Conservation (phyloP, 805 yeast genomes). For the Wilhelminamyces savonicus region DNA sequence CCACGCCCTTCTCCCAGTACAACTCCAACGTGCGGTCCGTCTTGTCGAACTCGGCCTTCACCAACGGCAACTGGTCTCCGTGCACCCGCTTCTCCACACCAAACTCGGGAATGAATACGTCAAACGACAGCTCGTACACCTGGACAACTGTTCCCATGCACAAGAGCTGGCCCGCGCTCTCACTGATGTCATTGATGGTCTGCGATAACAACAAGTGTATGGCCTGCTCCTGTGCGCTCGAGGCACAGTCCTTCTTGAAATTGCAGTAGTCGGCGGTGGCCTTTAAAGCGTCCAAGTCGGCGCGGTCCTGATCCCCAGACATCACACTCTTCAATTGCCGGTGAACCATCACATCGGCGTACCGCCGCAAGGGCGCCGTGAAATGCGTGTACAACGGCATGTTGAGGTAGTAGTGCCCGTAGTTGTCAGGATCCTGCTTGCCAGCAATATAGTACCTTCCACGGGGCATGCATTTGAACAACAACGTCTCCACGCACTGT, state of each 20-base stretch:
- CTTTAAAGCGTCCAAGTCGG: conserved; percentile 62
- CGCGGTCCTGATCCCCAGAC: conserved; percentile 29
- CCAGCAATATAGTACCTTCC: conserved; percentile 90
- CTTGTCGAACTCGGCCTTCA: conserved; percentile 88
- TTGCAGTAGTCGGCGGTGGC: conserved; percentile 89
- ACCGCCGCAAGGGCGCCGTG: conserved; percentile 87
- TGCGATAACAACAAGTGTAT: conserved; percentile 81
- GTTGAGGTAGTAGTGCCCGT: conserved; percentile 75
- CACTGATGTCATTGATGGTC: conserved; percentile 69
- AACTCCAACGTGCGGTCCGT: conserved; percentile 62
- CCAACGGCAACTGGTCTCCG: conserved; percentile 91
- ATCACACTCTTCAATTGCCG: conserved; percentile 77
- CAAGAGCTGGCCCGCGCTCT: conserved; percentile 71
- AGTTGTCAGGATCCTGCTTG: conserved; percentile 69
- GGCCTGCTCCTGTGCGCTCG: conserved; percentile 90
- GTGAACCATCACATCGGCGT: conserved; percentile 88
- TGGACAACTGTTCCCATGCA: conserved; percentile 84
- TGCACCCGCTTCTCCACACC: conserved; percentile 95
- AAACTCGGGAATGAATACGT: conserved; percentile 84
- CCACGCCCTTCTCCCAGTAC: conserved; percentile 90
- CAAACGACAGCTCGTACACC: conserved; percentile 95
- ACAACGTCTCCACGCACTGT: conserved; percentile 68
- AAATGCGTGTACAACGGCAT: conserved; percentile 88
- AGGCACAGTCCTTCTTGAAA: conserved; percentile 92
- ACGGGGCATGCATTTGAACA: conserved; percentile 76